A percentile compares a stretch with the other conserved stretches of the same genome.
Evolutionary conservation across 371 early-diverging fungal genomes (phyloP).

Genomic region (Circinella minor): DNA sequence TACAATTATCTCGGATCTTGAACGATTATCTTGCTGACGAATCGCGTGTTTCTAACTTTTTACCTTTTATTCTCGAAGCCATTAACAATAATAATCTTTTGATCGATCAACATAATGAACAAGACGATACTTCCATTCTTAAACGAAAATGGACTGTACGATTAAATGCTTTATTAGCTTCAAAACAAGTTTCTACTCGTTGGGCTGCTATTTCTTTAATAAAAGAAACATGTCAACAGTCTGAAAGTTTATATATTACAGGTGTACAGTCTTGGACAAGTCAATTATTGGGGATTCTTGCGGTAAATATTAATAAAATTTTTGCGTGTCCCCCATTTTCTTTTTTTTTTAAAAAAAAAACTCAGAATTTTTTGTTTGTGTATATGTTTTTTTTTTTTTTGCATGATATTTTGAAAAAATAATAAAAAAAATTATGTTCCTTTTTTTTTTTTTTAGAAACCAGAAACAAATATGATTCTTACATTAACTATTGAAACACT

Average conservation of each 20-base stretch:
- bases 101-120: conserved; percentile 24
- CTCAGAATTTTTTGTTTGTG: no score
- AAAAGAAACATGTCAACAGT: conserved; percentile 57
- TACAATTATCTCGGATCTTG: conserved; percentile 11
- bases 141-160: conserved; percentile 62
- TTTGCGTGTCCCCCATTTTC: background rate
- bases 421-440: no score
- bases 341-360: background rate
- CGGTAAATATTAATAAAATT: conserved; percentile 39
- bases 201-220: conserved; percentile 62
- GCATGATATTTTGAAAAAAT: no score
- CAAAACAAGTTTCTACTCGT: conserved; percentile 54
- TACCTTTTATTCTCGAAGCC: conserved; percentile 56
- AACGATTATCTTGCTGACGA: conserved; percentile 33
- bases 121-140: conserved; percentile 26
- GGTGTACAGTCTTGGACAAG: conserved; percentile 50
- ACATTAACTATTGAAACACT: conserved; percentile 52
- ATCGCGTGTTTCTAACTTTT: conserved; percentile 21
- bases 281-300: conserved; percentile 40
- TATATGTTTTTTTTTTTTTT: no score
- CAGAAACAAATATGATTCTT: conserved; percentile 45
- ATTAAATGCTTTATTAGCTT: conserved; percentile 60
- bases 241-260: conserved; percentile 39
- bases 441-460: background rate
- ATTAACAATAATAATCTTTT: conserved; percentile 50